Conservation (phyloP, 805 yeast species). For the Kodamaea hsintzibuensis region DNA sequence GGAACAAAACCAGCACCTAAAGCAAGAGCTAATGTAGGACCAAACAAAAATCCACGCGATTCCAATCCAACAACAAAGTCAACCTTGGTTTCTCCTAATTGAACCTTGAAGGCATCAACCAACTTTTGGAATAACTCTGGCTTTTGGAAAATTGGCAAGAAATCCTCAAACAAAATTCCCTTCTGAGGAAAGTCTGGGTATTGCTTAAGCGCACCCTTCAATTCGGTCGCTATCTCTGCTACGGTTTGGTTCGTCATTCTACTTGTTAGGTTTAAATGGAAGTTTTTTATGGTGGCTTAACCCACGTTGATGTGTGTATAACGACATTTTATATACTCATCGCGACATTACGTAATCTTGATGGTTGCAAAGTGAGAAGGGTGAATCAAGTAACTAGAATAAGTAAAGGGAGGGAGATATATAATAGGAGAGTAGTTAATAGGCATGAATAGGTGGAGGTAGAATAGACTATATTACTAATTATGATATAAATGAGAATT, state of each 20-base stretch:
- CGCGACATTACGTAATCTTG: not conserved
- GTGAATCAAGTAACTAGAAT: not conserved
- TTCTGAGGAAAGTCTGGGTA: slow-evolving; percentile 93
- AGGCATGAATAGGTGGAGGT: too few species aligned
- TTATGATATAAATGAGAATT: too few species aligned
- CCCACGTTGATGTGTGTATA: not conserved
- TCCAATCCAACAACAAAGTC: slow-evolving; percentile 94
- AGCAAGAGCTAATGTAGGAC: slow-evolving; percentile 91
- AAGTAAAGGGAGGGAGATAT: too few species aligned
- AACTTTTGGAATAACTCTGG: slow-evolving; percentile 82
- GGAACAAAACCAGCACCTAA: slow-evolving; percentile 91
- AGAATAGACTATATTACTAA: too few species aligned
- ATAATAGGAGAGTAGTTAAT: too few species aligned
- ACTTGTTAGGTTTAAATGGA: not conserved
- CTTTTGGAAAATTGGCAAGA: slow-evolving; percentile 86
- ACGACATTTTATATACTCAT: not conserved
- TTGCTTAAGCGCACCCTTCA: slow-evolving; percentile 49
- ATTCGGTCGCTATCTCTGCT: slow-evolving; percentile 35
- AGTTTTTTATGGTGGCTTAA: not conserved
- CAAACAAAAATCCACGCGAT: slow-evolving; percentile 95
- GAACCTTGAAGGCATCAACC: slow-evolving; percentile 75
- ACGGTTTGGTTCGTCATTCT: slow-evolving; percentile 19
- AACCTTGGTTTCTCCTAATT: slow-evolving; percentile 64
- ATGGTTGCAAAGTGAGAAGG: not conserved
- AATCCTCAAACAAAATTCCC: slow-evolving; percentile 94